A percentile compares a stretch with the other conserved stretches of the same genome.
Evolutionary conservation across 192 early-diverging fungal genomes (phyloP).

Genomic region (Backusella sp.): DNA sequence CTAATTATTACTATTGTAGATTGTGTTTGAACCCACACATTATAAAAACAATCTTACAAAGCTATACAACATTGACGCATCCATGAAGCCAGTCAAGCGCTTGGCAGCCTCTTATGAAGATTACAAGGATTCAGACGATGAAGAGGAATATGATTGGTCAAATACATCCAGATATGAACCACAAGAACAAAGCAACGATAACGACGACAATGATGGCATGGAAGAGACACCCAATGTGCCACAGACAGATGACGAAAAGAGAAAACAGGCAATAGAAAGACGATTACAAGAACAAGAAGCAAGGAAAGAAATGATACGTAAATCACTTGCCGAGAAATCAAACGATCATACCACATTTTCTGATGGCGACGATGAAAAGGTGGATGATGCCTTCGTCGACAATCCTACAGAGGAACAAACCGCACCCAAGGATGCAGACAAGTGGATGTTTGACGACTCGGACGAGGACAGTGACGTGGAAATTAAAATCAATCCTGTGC

Average conservation of each 20-base stretch:
- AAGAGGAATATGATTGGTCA: neutral
- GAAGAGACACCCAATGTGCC: constrained; percentile 21
- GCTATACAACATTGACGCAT: constrained; percentile 42
- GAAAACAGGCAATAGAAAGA: constrained; percentile 23
- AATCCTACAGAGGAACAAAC: constrained; percentile 14
- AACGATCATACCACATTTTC: neutral
- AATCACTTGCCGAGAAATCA: constrained; percentile 15
- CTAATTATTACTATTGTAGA: constrained; percentile 15
- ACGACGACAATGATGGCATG: constrained; percentile 8
- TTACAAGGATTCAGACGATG: constrained; percentile 15
- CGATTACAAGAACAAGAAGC: constrained; percentile 30
- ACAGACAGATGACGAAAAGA: constrained; percentile 24
- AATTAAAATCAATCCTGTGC: constrained; percentile 48
- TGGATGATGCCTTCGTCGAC: neutral
- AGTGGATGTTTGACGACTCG: constrained; percentile 54
- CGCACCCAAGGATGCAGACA: constrained; percentile 21
- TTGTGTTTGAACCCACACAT: constrained; percentile 67
- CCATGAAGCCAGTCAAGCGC: constrained; percentile 32
- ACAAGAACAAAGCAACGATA: constrained; percentile 12
- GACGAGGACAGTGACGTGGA: constrained; percentile 31
- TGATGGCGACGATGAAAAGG: constrained; percentile 21
- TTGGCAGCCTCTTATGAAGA: constrained; percentile 27
- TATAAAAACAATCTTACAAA: constrained; percentile 67
- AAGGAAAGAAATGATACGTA: constrained; percentile 32
- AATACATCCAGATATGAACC: neutral